A percentile compares a stretch with the other conserved stretches of the same genome.
phyloP scores from a whole-genome alignment of 148 eudicot species.

The Oxyria digyna region DNA sequence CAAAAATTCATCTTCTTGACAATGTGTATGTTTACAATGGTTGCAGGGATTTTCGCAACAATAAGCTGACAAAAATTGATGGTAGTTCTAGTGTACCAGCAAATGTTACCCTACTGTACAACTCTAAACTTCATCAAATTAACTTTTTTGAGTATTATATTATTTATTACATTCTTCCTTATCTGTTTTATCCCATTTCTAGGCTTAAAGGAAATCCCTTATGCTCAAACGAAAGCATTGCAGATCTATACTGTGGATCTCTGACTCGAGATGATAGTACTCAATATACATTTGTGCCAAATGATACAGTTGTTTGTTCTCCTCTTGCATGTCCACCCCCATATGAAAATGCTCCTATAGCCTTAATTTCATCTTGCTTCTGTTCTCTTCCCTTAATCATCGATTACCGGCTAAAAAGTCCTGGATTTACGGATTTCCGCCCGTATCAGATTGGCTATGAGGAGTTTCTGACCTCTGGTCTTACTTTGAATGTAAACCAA shows the following conservation, averaged over 20 bases:
- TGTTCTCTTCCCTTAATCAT: conserved; percentile 82
- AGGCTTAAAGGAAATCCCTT: conserved; percentile 79
- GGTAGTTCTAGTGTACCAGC: conserved; percentile 48
- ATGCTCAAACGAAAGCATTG: conserved; percentile 33
- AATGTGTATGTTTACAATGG: not conserved
- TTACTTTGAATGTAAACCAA: conserved; percentile 43
- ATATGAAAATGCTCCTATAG: conserved; percentile 51
- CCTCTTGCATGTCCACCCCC: conserved; percentile 45
- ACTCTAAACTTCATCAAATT: conserved; percentile 13
- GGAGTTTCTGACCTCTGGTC: conserved; percentile 36
- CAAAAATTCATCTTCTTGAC: not conserved
- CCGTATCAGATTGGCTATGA: conserved; percentile 42
- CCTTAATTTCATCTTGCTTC: conserved; percentile 38
- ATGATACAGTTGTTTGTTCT: conserved; percentile 33
- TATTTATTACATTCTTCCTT: not conserved
- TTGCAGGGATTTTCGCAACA: conserved; percentile 71
- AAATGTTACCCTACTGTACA: conserved; percentile 63
- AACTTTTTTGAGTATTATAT: not conserved
- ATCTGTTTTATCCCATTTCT: conserved; percentile 7
- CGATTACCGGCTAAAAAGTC: conserved; percentile 79
- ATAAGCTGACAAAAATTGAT: conserved; percentile 37
- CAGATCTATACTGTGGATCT: conserved; percentile 28
- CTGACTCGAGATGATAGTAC: not conserved
- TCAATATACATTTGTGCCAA: conserved; percentile 1
- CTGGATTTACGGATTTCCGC: conserved; percentile 61